phyloP scores from a whole-genome alignment of 768 basidiomycete species.

The Hygrocybe punicea region DNA sequence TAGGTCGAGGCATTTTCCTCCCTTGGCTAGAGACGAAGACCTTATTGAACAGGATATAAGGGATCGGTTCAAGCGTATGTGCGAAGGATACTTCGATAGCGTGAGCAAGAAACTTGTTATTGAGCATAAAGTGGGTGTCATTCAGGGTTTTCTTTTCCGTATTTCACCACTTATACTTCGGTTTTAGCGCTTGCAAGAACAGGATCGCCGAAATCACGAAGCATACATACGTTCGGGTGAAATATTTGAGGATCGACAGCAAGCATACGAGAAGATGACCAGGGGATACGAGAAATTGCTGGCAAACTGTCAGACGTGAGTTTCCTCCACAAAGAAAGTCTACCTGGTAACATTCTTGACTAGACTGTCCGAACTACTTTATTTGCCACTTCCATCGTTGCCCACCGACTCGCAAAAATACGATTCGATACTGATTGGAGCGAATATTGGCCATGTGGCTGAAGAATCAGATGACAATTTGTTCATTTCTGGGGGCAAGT shows the following conservation, averaged over 20 bases:
- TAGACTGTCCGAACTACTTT: conserved; percentile 89
- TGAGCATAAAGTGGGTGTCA: conserved; percentile 75
- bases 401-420: conserved; percentile 78
- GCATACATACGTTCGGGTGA: conserved; percentile 99
- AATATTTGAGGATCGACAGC: conserved; percentile 98
- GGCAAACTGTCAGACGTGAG: conserved; percentile 82
- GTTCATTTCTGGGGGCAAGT: background rate
- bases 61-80: conserved; percentile 87
- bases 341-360: conserved; percentile 9
- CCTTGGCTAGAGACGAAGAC: conserved; percentile 53
- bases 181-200: conserved; percentile 85
- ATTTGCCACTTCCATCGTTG: conserved; percentile 74
- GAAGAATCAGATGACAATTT: conserved; percentile 1
- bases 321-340: conserved; percentile 1
- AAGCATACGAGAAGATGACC: conserved; percentile 98
- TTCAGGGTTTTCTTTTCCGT: background rate
- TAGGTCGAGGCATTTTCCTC: conserved; percentile 38
- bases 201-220: conserved; percentile 95
- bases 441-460: conserved; percentile 48
- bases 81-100: conserved; percentile 88
- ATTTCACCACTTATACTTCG: background rate
- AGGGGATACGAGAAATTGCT: conserved; percentile 91
- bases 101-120: conserved; percentile 89
- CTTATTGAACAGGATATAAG: conserved; percentile 83
- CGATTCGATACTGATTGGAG: conserved; percentile 76